phyloP scores from a whole-genome alignment of 176 grass and related monocot genomes.

The Musa schizocarpa region DNA sequence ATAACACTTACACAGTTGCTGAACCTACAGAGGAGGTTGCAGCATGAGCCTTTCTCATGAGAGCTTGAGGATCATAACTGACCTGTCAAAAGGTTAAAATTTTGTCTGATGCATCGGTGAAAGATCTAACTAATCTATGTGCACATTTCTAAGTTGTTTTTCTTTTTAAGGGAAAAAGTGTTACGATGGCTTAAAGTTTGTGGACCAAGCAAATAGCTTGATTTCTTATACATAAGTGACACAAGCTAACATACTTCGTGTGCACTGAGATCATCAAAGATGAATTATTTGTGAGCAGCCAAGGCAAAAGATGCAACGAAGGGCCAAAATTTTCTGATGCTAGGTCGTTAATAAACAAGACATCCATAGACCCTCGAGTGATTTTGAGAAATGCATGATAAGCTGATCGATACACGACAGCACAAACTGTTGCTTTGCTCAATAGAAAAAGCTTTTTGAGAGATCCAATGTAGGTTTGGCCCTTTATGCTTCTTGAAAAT shows the following conservation, averaged over 20 bases:
- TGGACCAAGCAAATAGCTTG: neutral
- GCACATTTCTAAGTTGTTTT: neutral
- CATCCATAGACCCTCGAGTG: neutral
- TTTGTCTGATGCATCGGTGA: neutral
- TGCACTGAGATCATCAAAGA: neutral
- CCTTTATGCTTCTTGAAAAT: too few species aligned
- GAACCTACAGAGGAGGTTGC: conserved; percentile 73
- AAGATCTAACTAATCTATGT: neutral
- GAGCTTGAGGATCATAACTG: conserved; percentile 65
- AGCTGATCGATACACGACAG: neutral
- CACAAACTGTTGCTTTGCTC: neutral
- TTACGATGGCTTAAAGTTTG: neutral
- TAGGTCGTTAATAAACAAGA: neutral
- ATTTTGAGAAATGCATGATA: neutral
- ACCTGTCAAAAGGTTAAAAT: conserved; percentile 31
- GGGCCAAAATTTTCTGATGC: neutral
- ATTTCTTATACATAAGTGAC: neutral
- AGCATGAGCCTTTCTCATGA: conserved; percentile 82
- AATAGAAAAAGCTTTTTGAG: too few species aligned
- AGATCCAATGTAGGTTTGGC: neutral
- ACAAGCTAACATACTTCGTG: neutral
- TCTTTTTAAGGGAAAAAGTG: neutral
- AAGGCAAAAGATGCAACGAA: neutral
- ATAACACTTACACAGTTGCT: conserved; percentile 66
- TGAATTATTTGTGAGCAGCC: neutral